Evolutionary conservation across 2,329 filamentous ascomycete genomes (phyloP).

Genomic region (Pleomassaria siparia): DNA sequence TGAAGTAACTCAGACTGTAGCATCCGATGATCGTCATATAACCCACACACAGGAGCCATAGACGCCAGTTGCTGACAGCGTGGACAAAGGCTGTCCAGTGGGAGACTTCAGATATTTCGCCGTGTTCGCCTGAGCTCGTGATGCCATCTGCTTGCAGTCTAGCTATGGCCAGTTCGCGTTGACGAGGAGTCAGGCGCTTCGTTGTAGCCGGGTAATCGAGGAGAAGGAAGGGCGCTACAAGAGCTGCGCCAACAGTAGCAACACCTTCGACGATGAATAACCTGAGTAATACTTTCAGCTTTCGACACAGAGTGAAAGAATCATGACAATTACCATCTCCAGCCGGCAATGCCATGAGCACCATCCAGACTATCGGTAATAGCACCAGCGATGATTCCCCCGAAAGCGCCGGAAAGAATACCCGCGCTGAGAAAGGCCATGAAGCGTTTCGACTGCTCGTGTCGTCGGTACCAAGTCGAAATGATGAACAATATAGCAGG

Average conservation of each 20-base stretch:
- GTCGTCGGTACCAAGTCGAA: conserved; percentile 25
- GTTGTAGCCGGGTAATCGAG: conserved; percentile 39
- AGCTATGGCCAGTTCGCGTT: conserved; percentile 42
- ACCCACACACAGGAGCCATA: conserved; percentile 23
- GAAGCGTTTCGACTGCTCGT: conserved; percentile 30
- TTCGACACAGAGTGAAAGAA: background rate
- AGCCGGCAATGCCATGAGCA: conserved; percentile 20
- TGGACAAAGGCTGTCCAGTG: conserved; percentile 23
- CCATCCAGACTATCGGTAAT: conserved; percentile 22
- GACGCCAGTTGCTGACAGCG: conserved; percentile 24
- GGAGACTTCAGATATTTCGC: conserved; percentile 19
- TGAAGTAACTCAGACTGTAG: conserved; percentile 28
- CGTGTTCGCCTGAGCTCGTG: conserved; percentile 20
- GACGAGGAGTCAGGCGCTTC: conserved; percentile 45
- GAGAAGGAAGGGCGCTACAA: conserved; percentile 26
- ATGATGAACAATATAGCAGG: conserved; percentile 29
- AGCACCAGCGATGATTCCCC: conserved; percentile 23
- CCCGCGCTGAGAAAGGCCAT: conserved; percentile 25
- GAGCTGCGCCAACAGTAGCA: conserved; percentile 20
- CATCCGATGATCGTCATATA: conserved; percentile 33
- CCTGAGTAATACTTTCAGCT: no score
- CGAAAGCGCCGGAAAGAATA: conserved; percentile 24
- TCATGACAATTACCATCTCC: conserved; percentile 19
- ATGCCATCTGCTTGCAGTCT: conserved; percentile 28
- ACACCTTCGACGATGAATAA: conserved; percentile 29